phyloP scores from a whole-genome alignment of 208 protist genomes.

The Trypanosoma vivax region DNA sequence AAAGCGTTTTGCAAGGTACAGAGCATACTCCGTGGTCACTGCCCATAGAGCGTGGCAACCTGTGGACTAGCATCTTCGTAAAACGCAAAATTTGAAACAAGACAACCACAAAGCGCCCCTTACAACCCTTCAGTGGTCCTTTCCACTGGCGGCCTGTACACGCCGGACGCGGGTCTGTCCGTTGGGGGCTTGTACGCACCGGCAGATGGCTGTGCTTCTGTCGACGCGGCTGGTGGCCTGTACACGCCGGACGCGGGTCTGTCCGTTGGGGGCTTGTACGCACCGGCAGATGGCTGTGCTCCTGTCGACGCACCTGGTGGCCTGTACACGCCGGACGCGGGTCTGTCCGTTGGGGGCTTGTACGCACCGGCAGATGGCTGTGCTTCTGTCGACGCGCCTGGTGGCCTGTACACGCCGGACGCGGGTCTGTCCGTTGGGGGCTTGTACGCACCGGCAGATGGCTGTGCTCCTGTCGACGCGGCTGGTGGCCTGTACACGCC shows the following conservation, averaged over 20 bases:
- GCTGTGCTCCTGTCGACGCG: too few species aligned
- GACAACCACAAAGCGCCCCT: too few species aligned
- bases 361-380: conserved; percentile 16
- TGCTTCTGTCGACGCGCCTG: neutral
- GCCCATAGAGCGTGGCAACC: too few species aligned
- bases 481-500: conserved; percentile 26
- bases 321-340: conserved; percentile 18
- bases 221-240: conserved; percentile 31
- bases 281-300: conserved; percentile 15
- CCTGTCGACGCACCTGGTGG: conserved; percentile 15
- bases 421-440: conserved; percentile 14
- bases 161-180: conserved; percentile 13
- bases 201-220: conserved; percentile 8
- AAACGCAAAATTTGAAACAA: too few species aligned
- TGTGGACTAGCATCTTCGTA: too few species aligned
- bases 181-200: conserved; percentile 23
- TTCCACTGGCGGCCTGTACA: conserved; percentile 39
- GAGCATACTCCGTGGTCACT: too few species aligned
- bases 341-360: conserved; percentile 17
- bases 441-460: conserved; percentile 18
- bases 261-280: conserved; percentile 19
- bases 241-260: conserved; percentile 19
- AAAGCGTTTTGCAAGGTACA: too few species aligned
- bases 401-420: conserved; percentile 26
- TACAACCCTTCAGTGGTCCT: too few species aligned